Evolutionary conservation across 495 filamentous ascomycete species (phyloP).

Genomic region (Neurospora sp.): DNA sequence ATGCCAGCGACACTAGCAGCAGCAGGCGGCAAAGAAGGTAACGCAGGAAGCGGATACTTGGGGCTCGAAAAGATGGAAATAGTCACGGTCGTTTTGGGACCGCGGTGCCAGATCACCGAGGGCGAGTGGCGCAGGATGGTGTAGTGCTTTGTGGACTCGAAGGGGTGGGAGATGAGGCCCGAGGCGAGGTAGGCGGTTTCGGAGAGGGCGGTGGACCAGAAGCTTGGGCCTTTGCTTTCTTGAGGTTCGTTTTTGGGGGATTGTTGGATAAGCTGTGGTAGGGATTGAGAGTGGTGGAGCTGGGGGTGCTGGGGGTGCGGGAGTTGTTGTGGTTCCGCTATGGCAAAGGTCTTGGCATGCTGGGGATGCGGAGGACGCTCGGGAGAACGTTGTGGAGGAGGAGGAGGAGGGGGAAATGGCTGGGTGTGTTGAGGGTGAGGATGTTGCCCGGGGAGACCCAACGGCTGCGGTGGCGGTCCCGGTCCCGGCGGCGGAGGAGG

Average conservation of each 20-base stretch:
- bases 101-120: slow-evolving; percentile 53
- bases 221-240: slow-evolving; percentile 1
- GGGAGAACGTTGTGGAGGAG: neutral
- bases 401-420: neutral
- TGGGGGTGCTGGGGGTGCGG: neutral
- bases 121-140: slow-evolving; percentile 58
- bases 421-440: neutral
- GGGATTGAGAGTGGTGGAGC: neutral
- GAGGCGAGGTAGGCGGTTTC: slow-evolving; percentile 54
- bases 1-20: neutral
- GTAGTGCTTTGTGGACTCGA: slow-evolving; percentile 54
- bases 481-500: neutral
- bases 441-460: neutral
- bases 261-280: neutral
- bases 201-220: slow-evolving; percentile 38
- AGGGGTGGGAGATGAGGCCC: slow-evolving; percentile 51
- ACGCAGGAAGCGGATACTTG: slow-evolving; percentile 42
- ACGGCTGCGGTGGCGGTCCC: neutral
- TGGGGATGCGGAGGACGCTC: neutral
- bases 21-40: slow-evolving; percentile 5
- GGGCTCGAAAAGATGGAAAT: slow-evolving; percentile 48
- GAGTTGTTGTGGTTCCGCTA: neutral
- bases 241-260: neutral
- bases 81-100: slow-evolving; percentile 48
- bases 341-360: neutral